A percentile compares a stretch with the other conserved stretches of the same genome.
phyloP scores from a whole-genome alignment of 129 eudicot species.

The Gnaphalium uliginosum region DNA sequence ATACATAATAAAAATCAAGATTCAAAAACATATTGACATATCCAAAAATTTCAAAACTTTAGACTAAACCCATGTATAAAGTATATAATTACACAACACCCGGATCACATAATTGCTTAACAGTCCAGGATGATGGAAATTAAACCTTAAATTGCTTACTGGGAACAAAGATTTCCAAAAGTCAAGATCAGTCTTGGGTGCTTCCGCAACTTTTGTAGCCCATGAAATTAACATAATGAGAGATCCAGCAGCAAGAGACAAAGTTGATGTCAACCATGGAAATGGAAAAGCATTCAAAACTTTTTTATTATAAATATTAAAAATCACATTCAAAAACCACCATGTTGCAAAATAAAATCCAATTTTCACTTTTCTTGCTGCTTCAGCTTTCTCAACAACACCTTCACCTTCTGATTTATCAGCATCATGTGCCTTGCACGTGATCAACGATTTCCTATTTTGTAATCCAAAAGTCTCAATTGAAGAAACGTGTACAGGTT shows the following conservation, averaged over 20 bases:
- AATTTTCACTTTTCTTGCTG: slow-evolving; percentile 65
- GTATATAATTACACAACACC: slow-evolving; percentile 2
- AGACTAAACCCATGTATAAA: slow-evolving; percentile 17
- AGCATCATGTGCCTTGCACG: slow-evolving; percentile 52
- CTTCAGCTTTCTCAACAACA: slow-evolving; percentile 39
- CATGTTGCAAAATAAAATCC: slow-evolving; percentile 66
- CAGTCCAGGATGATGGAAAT: background rate
- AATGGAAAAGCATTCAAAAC: slow-evolving; percentile 73
- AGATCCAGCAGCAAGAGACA: slow-evolving; percentile 71
- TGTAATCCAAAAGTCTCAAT: slow-evolving; percentile 25
- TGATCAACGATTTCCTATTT: slow-evolving; percentile 26
- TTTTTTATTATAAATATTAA: slow-evolving; percentile 69
- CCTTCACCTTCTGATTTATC: slow-evolving; percentile 42
- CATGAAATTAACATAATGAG: slow-evolving; percentile 67
- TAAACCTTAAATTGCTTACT: slow-evolving; percentile 42
- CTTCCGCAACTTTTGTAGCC: slow-evolving; percentile 58
- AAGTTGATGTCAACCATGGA: slow-evolving; percentile 76
- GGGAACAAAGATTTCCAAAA: slow-evolving; percentile 72
- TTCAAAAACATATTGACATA: background rate
- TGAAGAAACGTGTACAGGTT: slow-evolving; percentile 42
- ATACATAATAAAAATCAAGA: slow-evolving; percentile 27
- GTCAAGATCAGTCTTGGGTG: slow-evolving; percentile 64
- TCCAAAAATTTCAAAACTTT: background rate
- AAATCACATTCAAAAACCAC: slow-evolving; percentile 75
- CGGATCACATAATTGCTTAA: slow-evolving; percentile 10